Evolutionary conservation across 2,329 filamentous ascomycete genomes (phyloP), one percentile per base, ranked within the genome.

Genomic region (Mycosphaerella sp.): DNA sequence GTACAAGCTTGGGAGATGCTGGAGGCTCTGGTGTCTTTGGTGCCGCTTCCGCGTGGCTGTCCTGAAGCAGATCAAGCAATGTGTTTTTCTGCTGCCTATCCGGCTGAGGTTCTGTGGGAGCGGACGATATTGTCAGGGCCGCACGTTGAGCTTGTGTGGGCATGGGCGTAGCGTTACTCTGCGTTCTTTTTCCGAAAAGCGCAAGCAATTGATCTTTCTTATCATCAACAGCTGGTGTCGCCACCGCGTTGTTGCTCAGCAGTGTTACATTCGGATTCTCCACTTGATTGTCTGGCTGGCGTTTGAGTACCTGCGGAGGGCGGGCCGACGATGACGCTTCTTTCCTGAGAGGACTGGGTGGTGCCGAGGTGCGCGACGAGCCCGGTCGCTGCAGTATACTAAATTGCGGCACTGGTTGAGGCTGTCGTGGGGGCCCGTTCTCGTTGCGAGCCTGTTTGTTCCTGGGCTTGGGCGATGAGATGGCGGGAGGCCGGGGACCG

Each of bases 261-360:
- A 51, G 46, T 25, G 32, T 34, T 13, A 47, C 44, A 8, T 53
- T 48, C 12, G 40, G 25, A 10, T 47, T 52, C 16, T 61, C 55
- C 34, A 41, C 58, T n/a, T 44, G 56, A 9, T 53, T 57, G 14
- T 13, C 36, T 25, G 45, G 6, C 21, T 59, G 57, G 9, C 64
- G 52, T 44, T 61, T 63, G 6, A 68, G 60, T 17, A 68, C 52
- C 44, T 66, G 65, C 21, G 63, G 59, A 36, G 62, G 61, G 50
- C 63, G 60, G 18, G 40, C 36, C 14, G 61, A 45, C 41, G 57
- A 57, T 1, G 59, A 41, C 28, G 57, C 36, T 40, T 65, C 61
- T n/a, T 59, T 52, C 12, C 57, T 43, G 3, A 62, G 47, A 13
- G 60, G 59, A 55, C 56, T 60, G 21, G 53, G 52, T n/a, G 57